phyloP scores from a whole-genome alignment of 2,329 filamentous ascomycete genomes.

The Nothophaeocryptopus gaeumannii region DNA sequence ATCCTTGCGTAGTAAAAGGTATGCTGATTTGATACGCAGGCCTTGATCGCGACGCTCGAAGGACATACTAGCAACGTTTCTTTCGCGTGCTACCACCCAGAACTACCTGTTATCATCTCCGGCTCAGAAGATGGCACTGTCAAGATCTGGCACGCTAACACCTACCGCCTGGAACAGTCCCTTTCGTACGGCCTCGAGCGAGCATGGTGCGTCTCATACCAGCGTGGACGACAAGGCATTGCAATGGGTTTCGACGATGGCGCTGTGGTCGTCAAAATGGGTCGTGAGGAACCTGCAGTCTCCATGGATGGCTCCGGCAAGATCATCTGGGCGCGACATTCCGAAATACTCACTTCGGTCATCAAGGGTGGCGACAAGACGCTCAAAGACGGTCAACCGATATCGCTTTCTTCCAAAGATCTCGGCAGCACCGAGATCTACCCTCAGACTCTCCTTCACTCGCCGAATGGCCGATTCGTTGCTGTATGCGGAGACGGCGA shows the following conservation, averaged over 20 bases:
- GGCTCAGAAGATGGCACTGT: conserved; percentile 96
- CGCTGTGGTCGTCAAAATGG: conserved; percentile 96
- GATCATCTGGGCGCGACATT: conserved; percentile 92
- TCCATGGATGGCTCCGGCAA: conserved; percentile 97
- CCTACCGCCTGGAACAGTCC: conserved; percentile 92
- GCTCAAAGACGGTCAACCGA: conserved; percentile 83
- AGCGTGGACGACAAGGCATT: conserved; percentile 89
- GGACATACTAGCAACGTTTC: conserved; percentile 98
- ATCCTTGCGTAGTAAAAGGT: background rate
- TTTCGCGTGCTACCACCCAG: conserved; percentile 96
- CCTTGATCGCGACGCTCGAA: conserved; percentile 90
- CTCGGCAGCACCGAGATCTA: conserved; percentile 95
- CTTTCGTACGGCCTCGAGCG: conserved; percentile 93
- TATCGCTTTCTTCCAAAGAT: conserved; percentile 86
- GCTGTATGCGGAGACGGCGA: conserved; percentile 93
- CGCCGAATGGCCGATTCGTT: conserved; percentile 89
- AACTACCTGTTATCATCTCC: conserved; percentile 94
- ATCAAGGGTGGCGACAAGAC: conserved; percentile 86
- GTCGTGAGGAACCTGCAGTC: conserved; percentile 92
- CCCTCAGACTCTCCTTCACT: conserved; percentile 89
- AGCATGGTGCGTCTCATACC: conserved; percentile 96
- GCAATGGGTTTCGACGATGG: conserved; percentile 97
- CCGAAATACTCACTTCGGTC: conserved; percentile 89
- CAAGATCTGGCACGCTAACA: conserved; percentile 98
- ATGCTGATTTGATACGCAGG: conserved; percentile 37